Evolutionary conservation across 1,284 basidiomycete species (phyloP).

Genomic region (Ceraceosorus guamensis): DNA sequence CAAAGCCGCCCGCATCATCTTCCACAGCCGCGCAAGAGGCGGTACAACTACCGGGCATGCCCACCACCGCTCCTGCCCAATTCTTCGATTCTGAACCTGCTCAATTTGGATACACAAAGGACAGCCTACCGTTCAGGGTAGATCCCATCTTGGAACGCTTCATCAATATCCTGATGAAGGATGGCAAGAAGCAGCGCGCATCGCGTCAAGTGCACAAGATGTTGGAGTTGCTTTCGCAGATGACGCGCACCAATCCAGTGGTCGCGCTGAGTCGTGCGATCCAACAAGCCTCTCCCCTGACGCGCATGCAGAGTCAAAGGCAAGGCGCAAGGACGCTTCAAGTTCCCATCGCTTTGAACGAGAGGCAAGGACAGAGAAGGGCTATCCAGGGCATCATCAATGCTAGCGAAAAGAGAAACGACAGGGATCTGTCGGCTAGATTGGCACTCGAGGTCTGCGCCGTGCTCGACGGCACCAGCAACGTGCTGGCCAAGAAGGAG

Average conservation of each 20-base stretch:
- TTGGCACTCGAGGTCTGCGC: conserved; percentile 49
- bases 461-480: conserved; percentile 47
- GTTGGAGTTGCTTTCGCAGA: conserved; percentile 37
- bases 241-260: conserved; percentile 45
- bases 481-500: conserved; percentile 47
- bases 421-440: conserved; percentile 44
- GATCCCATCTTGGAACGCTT: conserved; percentile 45
- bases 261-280: conserved; percentile 48
- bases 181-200: conserved; percentile 49
- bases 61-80: neutral
- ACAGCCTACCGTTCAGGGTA: conserved; percentile 25
- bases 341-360: conserved; percentile 47
- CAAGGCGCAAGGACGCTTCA: conserved; percentile 48
- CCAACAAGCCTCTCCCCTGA: conserved; percentile 38
- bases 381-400: conserved; percentile 50
- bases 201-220: conserved; percentile 40
- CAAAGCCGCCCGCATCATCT: too few species aligned
- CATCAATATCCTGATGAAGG: conserved; percentile 49
- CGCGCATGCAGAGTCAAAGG: conserved; percentile 47
- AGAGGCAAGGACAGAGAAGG: conserved; percentile 43
- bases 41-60: too few species aligned
- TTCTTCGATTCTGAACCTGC: neutral
- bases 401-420: conserved; percentile 48
- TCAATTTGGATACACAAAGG: conserved; percentile 18
- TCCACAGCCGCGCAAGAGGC: too few species aligned